Evolutionary conservation across 1,139 yeast genomes (phyloP), one percentile per base, ranked within the genome.

Genomic region (Eremothecium coryli): DNA sequence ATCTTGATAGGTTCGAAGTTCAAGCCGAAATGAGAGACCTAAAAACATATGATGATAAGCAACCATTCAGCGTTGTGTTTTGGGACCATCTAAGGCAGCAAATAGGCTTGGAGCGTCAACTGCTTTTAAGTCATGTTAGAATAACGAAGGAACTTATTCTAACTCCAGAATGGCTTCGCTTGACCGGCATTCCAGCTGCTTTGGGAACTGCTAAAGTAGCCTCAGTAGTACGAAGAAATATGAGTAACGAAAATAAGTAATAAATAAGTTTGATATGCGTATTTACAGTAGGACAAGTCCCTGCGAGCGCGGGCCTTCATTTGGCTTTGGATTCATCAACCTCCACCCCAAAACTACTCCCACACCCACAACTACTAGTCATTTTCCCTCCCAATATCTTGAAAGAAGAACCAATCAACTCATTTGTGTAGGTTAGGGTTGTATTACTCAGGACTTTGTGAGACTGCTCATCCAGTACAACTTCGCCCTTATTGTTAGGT

Each of bases 331-430:
- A n/a, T n/a, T n/a, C n/a, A n/a, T n/a, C n/a, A n/a, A n/a, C n/a
- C n/a, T n/a, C n/a, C n/a, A n/a, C n/a, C n/a, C n/a, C 95, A 60
- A 90, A 90, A 38, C 95, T 84, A 15, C 94, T 73, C 0, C 98
- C 98, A 61, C 98, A 90, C 0, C 99, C 98, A 63, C 99, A 93
- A 33, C 93, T 79, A 31, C 93, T 80, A 21, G 85, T 77, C 18
- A 96, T 79, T 50, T 82, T 82, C 0, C 94, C 84, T 48, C 86
- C 93, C 17, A 80, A 76, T 31, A 93, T 81, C 55, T 86, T 88
- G 61, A 93, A 93, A 51, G 86, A 90, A 33, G 93, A 81, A 2
- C 99, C 98, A 42, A 93, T 93, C 52, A 93, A 70, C 56, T 93
- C 98, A 16, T 86, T 82, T 0, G 93, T 78, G 53, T 85, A 93